Percentiles rank a stretch among this genome's conserved stretches.
Conservation (phyloP, 768 basidiomycete genomes). For the Xerocomellus dryophilus region DNA sequence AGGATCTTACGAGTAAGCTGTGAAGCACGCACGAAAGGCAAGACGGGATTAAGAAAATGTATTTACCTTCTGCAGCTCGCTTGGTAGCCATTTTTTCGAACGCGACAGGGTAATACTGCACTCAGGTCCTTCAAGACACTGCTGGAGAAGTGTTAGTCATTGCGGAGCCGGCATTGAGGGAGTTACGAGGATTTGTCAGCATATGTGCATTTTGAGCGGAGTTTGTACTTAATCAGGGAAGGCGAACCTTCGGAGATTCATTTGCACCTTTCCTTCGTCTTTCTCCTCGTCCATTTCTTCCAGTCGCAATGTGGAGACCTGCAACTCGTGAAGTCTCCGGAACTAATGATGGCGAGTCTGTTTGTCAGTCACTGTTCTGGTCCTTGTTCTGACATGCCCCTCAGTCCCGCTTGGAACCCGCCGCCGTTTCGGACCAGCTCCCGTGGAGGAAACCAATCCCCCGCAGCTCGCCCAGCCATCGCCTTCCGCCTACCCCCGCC, state of each 20-base stretch:
- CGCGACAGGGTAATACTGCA: neutral
- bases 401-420: slow-evolving; percentile 80
- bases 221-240: slow-evolving; percentile 25
- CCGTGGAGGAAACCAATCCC: slow-evolving; percentile 74
- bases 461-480: slow-evolving; percentile 87
- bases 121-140: neutral
- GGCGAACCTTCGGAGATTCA: slow-evolving; percentile 33
- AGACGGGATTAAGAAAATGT: neutral
- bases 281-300: slow-evolving; percentile 30
- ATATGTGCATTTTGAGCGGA: slow-evolving; percentile 32
- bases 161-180: neutral
- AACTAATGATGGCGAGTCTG: slow-evolving; percentile 81
- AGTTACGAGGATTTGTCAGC: slow-evolving; percentile 27
- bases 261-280: slow-evolving; percentile 24
- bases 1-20: slow-evolving; percentile 15
- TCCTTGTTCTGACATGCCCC: slow-evolving; percentile 15
- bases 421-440: slow-evolving; percentile 88
- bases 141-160: slow-evolving; percentile 10
- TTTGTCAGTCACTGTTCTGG: slow-evolving; percentile 2
- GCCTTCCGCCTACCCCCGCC: slow-evolving; percentile 79
- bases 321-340: slow-evolving; percentile 88
- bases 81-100: slow-evolving; percentile 36
- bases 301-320: slow-evolving; percentile 76
- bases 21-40: neutral
- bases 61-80: slow-evolving; percentile 40